Percentiles rank a stretch among this genome's conserved stretches.
Conservation (phyloP, 2,329 filamentous ascomycete genomes). For the Colletotrichum lini region DNA sequence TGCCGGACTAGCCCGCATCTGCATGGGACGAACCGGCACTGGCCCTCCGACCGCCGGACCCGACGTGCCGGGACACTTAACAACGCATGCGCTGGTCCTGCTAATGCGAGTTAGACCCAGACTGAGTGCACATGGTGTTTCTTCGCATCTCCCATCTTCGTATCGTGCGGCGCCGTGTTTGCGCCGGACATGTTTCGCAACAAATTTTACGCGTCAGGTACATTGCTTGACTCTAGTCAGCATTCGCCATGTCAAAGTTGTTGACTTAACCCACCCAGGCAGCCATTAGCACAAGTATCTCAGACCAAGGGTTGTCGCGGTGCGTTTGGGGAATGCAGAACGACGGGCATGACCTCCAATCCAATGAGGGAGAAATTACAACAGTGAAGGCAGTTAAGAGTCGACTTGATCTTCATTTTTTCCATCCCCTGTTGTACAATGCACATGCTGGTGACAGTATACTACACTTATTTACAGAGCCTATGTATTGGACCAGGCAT, state of each 20-base stretch:
- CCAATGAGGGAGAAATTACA: not conserved
- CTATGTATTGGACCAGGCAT: conserved; percentile 10
- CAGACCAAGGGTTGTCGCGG: not conserved
- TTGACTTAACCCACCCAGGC: not conserved
- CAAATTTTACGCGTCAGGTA: too few relatives aligned
- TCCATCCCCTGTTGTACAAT: conserved; percentile 35
- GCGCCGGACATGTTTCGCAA: not conserved
- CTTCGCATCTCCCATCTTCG: not conserved
- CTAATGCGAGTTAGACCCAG: conserved; percentile 7
- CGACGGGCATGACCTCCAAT: too few relatives aligned
- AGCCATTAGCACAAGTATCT: not conserved
- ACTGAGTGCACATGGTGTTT: not conserved
- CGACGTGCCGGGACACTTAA: not conserved
- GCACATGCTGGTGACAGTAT: conserved; percentile 38
- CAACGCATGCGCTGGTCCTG: conserved; percentile 21
- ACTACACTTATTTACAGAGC: conserved; percentile 42
- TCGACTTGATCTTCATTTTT: conserved; percentile 25
- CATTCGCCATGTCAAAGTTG: not conserved
- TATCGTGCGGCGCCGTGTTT: not conserved
- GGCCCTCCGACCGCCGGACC: conserved; percentile 12
- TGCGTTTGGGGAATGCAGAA: not conserved
- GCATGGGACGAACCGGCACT: conserved; percentile 10
- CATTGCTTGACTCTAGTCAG: not conserved
- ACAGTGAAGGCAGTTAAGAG: not conserved
- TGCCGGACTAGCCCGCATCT: conserved; percentile 10